Evolutionary conservation across 1,139 yeast species (phyloP), one percentile per base, ranked within the genome.

Genomic region (Scheffersomyces parashehatae): DNA sequence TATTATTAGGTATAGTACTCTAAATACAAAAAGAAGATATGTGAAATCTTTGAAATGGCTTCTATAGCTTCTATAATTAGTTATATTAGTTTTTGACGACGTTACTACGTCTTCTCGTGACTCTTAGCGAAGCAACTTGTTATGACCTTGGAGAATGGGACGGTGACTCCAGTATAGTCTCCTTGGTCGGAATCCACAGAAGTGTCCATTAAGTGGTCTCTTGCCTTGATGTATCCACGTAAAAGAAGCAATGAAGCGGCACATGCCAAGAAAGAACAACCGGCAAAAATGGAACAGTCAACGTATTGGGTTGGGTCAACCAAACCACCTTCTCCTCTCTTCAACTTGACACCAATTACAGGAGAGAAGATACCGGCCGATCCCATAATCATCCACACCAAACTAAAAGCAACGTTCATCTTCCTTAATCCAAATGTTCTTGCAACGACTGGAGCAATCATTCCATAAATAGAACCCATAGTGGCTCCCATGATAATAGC

Each of bases 221-320:
- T 65, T 8, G 77, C 76, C 34, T 74, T 65, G 6, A 80, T 45
- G 62, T 75, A 79, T 0, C 80, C 82, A 52, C 85, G 64, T 38
- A 78, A 49, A 1, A 76, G 30, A 38, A 76, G 56, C 36, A 78
- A 54, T 5, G 59, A 38, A 1, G 65, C 15, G 1, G 77, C 68
- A 34, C 79, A 72, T 2, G 61, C 77, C n/a, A 75, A 44, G 53
- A 76, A 81, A 4, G 78, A 65, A 3, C 65, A 58, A 0, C 85
- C 85, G 16, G 81, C 76, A 57, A 79, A 81, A 3, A 81, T 70
- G 0, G 82, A 65, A 35, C 83, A 78, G 50, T 76, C 53, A 29
- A 61, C 56, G 55, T 80, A 81, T 51, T 73, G 79, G 1, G 64
- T 56, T 3, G 83, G 79, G 45, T 65, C 65, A 28, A 53, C 49